Conservation (phyloP, 306 rosid species). For the Begonia fuchsioides region DNA sequence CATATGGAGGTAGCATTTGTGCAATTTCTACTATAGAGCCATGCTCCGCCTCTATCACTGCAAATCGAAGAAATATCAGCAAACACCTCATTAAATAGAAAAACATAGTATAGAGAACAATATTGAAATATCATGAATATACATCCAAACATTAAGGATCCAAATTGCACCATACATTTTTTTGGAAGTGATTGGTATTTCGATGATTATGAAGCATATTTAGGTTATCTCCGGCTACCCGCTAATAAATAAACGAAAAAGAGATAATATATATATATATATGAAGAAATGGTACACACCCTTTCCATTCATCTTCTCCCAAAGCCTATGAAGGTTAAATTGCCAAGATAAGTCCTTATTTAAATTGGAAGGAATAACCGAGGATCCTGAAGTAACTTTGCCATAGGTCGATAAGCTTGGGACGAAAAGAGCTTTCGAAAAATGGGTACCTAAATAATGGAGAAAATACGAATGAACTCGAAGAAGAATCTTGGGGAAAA, state of each 20-base stretch:
- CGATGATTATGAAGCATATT: too few relatives aligned
- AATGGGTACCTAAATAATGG: constrained; percentile 27
- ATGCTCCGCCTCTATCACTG: constrained; percentile 27
- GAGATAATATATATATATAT: background rate
- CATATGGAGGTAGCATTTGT: constrained; percentile 20
- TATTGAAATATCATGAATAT: too few relatives aligned
- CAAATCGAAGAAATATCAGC: constrained; percentile 3
- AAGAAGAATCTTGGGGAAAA: too few relatives aligned
- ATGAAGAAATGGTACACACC: constrained; percentile 24
- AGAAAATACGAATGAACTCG: too few relatives aligned
- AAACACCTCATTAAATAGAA: background rate
- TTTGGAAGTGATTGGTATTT: too few relatives aligned
- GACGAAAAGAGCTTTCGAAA: constrained; percentile 60
- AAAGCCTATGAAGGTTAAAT: constrained; percentile 38
- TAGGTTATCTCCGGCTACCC: too few relatives aligned
- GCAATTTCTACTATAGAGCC: constrained; percentile 20
- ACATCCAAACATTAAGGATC: too few relatives aligned
- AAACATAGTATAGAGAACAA: constrained; percentile 4
- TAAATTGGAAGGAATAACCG: constrained; percentile 26
- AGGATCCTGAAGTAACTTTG: constrained; percentile 48
- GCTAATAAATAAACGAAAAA: too few relatives aligned
- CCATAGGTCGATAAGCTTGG: constrained; percentile 52
- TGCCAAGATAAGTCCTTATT: constrained; percentile 60
- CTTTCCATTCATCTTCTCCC: constrained; percentile 57
- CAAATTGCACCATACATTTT: too few relatives aligned